Evolutionary conservation across 139 green algal species (phyloP), one percentile per base, ranked within the genome.

Genomic region (Diplosphaera chodatii): DNA sequence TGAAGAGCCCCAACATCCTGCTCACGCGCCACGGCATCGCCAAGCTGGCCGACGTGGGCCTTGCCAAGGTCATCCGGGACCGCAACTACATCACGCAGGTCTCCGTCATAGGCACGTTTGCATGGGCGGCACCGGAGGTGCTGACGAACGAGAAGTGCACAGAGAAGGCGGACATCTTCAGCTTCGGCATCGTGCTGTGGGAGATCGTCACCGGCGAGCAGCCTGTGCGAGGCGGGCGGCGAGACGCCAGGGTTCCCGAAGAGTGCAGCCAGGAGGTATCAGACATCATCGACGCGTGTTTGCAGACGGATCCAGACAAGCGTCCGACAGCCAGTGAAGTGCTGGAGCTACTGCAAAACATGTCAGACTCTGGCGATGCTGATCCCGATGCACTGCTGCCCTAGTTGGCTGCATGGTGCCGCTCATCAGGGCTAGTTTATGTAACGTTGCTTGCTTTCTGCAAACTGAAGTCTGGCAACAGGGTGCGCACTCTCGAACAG

Each of bases 201-300:
- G 48, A 77, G 66, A 77, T 77, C 27, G 32, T 34, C 32, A 73
- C 66, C 13, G 67, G 67, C 22, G 41, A 78, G 56, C 72, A 70
- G 37, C 73, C 73, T 48, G 72, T 78, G 22, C 67, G 73, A 4
- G 73, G 73, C 18, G 55, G 70, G 67, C 73, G 73, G 59, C 55
- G 73, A 1, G 73, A 78, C 59, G 73, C 74, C 66, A 84, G 78
- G 68, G 79, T 84, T 62, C 79, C 79, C 0, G 75, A 80, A 59
- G 79, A 84, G 56, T 82, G 79, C 69, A 67, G 69, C 1, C 37
- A 77, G 15, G 69, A 75, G 63, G 59, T 80, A 55, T 40, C 69
- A 32, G 55, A 74, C 20, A 48, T 82, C 8, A 79, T 84, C 15
- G 27, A 71, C 13, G 66, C 62, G 20, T 84, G 79, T 62, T n/a